phyloP scores from a whole-genome alignment of 2,329 filamentous ascomycete species.

The Fusarium chuoi region DNA sequence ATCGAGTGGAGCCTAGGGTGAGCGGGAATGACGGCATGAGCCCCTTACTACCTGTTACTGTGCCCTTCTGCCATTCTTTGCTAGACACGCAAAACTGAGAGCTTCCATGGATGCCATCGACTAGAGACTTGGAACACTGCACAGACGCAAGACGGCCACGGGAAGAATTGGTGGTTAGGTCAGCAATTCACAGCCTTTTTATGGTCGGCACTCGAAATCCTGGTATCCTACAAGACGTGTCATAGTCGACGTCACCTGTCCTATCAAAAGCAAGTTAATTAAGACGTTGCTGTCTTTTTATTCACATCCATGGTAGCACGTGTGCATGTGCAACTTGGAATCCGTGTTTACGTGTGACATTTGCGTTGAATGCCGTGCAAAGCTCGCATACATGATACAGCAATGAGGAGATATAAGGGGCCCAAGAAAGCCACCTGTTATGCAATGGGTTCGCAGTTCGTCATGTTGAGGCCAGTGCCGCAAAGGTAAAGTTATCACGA shows the following conservation, averaged over 20 bases:
- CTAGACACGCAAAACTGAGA: slow-evolving; percentile 11
- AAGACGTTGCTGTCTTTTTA: slow-evolving; percentile 5
- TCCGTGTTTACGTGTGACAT: slow-evolving; percentile 2
- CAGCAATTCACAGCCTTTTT: slow-evolving; percentile 1
- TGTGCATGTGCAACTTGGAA: slow-evolving; percentile 2
- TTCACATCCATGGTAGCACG: slow-evolving; percentile 8
- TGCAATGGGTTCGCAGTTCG: background rate
- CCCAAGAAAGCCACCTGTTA: background rate
- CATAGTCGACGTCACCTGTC: slow-evolving; percentile 24
- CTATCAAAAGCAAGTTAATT: background rate
- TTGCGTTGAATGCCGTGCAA: background rate
- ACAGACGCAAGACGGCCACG: background rate
- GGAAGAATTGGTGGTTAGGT: background rate
- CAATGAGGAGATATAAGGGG: background rate
- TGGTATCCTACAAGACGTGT: slow-evolving; percentile 5
- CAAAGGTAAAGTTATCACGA: background rate
- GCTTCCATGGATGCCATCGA: background rate
- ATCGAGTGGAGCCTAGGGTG: slow-evolving; percentile 20
- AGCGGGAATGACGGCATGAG: slow-evolving; percentile 27
- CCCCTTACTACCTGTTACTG: slow-evolving; percentile 2
- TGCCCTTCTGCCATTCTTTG: background rate
- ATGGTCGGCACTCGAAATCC: background rate
- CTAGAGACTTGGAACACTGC: background rate
- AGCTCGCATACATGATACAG: background rate
- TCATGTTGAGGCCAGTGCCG: background rate